Evolutionary conservation across 257 asterid genomes (phyloP), one percentile per base, ranked within the genome.

Genomic region (Nicotiana obtusifolia): DNA sequence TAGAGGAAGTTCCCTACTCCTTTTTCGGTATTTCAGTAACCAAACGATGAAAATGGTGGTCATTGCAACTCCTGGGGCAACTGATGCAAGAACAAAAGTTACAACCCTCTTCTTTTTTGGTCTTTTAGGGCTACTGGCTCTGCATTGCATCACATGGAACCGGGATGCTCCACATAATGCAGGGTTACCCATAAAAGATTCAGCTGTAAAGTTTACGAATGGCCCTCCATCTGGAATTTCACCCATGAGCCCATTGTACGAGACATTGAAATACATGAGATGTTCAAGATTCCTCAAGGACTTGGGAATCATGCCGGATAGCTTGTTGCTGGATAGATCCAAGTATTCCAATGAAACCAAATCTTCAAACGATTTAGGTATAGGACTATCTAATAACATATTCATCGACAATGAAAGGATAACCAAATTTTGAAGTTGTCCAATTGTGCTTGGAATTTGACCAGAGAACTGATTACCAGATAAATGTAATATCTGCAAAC

Each of bases 201-300:
- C 56, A 71, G 49, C 76, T 15, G 73, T 73, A 37, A 82, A 82
- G 26, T 59, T 82, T 37, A 5, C 31, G 2, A 82, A 82, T 14
- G 76, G 35, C 20, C 84, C 84, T 54, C 76, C 76, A 6, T 82
- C 44, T 59, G 84, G 84, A 71, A 75, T 82, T 60, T 82, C 81
- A 37, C 84, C 84, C 1, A 19, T 61, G 14, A 82, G 67, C 5
- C 44, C 59, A 75, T 82, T 82, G 80, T 24, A 75, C 17, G 81
- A 82, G 26, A 82, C 76, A 44, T 82, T 82, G 61, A 82, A 75
- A 82, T 33, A 52, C 24, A 10, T 17, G 54, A 82, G 81, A 60
- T 69, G 49, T 13, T 20, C 4, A 13, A 82, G 81, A 57, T 59
- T 33, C 7, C 24, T 56, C 26, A 82, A 24, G 22, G 53, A 41